These are phyloP conservation scores for Pythium folliculosum DNA, from an alignment of 352 stramenopile genomes.

Conservation along the genomic window DNA sequence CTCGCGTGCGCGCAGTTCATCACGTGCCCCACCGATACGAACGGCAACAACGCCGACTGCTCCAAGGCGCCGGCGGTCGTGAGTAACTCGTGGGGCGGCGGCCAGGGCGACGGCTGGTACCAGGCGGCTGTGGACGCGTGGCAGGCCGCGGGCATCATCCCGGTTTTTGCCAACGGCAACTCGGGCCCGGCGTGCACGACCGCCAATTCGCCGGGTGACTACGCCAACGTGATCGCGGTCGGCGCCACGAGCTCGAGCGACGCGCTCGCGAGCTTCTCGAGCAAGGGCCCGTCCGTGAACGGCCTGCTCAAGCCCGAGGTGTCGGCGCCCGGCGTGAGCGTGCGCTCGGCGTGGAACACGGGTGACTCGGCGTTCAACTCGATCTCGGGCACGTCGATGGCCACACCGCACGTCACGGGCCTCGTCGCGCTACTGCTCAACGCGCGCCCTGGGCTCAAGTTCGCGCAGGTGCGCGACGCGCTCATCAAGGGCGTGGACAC, in stretches of 20 bases:
- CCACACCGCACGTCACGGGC: constrained; percentile 29
- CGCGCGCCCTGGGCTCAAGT: background rate
- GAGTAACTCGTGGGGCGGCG: constrained; percentile 30
- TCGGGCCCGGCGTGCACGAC: constrained; percentile 19
- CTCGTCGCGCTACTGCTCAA: constrained; percentile 28
- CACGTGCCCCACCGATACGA: constrained; percentile 25
- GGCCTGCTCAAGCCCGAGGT: constrained; percentile 35
- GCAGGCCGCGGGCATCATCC: constrained; percentile 27
- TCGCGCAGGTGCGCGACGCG: background rate
- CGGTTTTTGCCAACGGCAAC: constrained; percentile 29
- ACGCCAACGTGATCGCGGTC: constrained; percentile 13
- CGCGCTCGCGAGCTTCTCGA: constrained; percentile 29
- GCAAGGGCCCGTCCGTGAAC: constrained; percentile 22
- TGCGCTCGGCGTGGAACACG: constrained; percentile 29
- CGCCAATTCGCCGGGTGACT: constrained; percentile 23
- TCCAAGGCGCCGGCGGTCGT: constrained; percentile 24
- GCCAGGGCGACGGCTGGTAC: constrained; percentile 19
- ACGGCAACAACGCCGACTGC: constrained; percentile 31
- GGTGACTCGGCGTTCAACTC: constrained; percentile 29
- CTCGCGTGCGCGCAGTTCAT: constrained; percentile 35
- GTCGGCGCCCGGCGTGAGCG: constrained; percentile 25
- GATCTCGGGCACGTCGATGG: constrained; percentile 32
- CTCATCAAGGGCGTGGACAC: constrained; percentile 7
- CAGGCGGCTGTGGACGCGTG: constrained; percentile 20
- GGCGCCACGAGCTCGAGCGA: constrained; percentile 21